Percentiles rank a stretch among this genome's conserved stretches.
Evolutionary conservation across 2,329 filamentous ascomycete genomes (phyloP).

Genomic region (Aspergillus cejpii): DNA sequence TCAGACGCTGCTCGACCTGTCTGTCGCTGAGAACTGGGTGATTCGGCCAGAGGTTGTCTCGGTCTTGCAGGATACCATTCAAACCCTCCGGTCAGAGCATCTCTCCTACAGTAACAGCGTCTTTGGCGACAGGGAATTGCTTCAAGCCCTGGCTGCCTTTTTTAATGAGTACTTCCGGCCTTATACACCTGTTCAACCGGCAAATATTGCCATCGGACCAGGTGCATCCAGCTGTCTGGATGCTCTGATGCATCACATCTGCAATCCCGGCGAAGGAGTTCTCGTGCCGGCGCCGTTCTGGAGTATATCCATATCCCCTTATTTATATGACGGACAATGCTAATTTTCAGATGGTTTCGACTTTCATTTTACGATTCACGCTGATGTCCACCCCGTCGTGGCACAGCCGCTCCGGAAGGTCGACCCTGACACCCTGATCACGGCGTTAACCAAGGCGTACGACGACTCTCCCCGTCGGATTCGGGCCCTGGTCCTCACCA

Average conservation of each 20-base stretch:
- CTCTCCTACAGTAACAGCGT: background rate
- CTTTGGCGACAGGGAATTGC: background rate
- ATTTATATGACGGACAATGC: background rate
- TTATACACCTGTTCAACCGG: background rate
- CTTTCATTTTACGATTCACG: background rate
- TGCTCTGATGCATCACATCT: background rate
- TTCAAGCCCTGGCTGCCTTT: background rate
- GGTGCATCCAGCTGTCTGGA: background rate
- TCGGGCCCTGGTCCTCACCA: background rate
- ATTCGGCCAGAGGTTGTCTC: background rate
- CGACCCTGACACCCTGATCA: background rate
- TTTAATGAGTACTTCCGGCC: background rate
- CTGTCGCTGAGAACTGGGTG: background rate
- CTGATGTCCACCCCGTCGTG: background rate
- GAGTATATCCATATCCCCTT: background rate
- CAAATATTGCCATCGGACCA: background rate
- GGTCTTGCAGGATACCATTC: background rate
- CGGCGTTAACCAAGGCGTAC: background rate
- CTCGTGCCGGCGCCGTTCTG: background rate
- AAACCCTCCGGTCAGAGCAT: background rate
- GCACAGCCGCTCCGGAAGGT: background rate
- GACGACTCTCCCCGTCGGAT: background rate
- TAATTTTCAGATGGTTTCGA: background rate
- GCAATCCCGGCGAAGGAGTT: background rate
- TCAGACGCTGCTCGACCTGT: background rate